A percentile compares a stretch with the other conserved stretches of the same genome.
Conservation (phyloP, 1,284 basidiomycete genomes). For the Cutaneotrichosporon mucoides region DNA sequence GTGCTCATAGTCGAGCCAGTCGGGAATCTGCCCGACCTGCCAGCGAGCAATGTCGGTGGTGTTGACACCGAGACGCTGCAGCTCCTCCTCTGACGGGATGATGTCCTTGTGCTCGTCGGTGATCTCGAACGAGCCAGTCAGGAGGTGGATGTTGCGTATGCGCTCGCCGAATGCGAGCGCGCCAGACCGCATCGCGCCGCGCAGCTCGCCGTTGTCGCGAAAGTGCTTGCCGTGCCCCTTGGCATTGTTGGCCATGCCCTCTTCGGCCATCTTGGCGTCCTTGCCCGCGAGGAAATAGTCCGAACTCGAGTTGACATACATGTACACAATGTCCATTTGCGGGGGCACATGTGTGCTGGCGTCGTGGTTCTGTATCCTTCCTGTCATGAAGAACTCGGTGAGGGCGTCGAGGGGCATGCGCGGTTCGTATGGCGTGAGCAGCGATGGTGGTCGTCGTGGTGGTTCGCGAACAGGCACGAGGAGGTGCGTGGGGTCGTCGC, state of each 20-base stretch:
- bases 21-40: slow-evolving; percentile 38
- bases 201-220: slow-evolving; percentile 44
- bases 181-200: slow-evolving; percentile 35
- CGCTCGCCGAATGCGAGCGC: slow-evolving; percentile 21
- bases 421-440: slow-evolving; percentile 16
- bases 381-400: slow-evolving; percentile 19
- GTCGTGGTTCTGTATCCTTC: slow-evolving; percentile 5
- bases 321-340: slow-evolving; percentile 36
- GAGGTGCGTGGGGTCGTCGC: slow-evolving; percentile 19
- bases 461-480: slow-evolving; percentile 11
- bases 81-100: slow-evolving; percentile 3
- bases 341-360: background rate
- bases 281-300: slow-evolving; percentile 26
- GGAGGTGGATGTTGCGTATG: slow-evolving; percentile 32
- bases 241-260: slow-evolving; percentile 16
- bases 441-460: background rate
- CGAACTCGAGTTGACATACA: slow-evolving; percentile 39
- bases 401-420: slow-evolving; percentile 19
- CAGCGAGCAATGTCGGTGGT: background rate
- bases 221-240: slow-evolving; percentile 27
- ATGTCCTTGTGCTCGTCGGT: slow-evolving; percentile 7
- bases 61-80: slow-evolving; percentile 3
- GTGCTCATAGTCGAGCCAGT: slow-evolving; percentile 37
- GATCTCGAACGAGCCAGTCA: slow-evolving; percentile 34
- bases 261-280: slow-evolving; percentile 18